Conservation (phyloP, 441 rosid genomes). For the Cnidoscolus chayamansa region DNA sequence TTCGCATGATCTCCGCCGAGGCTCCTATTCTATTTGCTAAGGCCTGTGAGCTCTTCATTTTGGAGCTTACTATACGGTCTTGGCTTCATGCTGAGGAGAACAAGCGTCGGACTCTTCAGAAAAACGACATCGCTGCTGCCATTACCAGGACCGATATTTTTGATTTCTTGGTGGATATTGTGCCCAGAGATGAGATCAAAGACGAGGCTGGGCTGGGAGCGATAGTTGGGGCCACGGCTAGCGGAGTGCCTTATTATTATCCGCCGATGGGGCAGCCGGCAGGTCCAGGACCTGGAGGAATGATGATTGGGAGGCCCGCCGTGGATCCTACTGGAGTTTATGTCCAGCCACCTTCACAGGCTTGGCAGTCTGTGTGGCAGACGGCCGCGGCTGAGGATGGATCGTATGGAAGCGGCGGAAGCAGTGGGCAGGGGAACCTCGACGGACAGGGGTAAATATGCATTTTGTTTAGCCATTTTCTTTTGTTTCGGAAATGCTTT, state of each 20-base stretch:
- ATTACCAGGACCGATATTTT: conserved; percentile 90
- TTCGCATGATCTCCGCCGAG: conserved; percentile 98
- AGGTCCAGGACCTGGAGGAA: conserved; percentile 57
- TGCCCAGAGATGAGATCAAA: conserved; percentile 86
- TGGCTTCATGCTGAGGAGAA: conserved; percentile 99
- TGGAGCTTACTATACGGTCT: conserved; percentile 92
- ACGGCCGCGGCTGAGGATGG: conserved; percentile 60
- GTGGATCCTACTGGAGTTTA: conserved; percentile 78
- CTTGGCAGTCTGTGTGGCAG: conserved; percentile 98
- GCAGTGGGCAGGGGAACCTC: conserved; percentile 61
- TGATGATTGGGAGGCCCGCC: conserved; percentile 94
- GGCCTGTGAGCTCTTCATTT: conserved; percentile 95
- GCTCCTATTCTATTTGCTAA: conserved; percentile 91
- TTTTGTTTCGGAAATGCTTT: background rate
- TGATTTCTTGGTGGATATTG: conserved; percentile 91
- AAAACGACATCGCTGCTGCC: conserved; percentile 93
- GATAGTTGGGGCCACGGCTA: conserved; percentile 60
- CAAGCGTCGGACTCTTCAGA: conserved; percentile 91
- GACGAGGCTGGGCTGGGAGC: conserved; percentile 59
- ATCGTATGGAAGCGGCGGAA: conserved; percentile 65
- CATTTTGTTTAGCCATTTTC: background rate
- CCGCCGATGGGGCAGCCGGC: conserved; percentile 87
- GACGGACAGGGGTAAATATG: conserved; percentile 60
- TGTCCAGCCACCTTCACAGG: conserved; percentile 88
- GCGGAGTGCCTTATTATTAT: conserved; percentile 85